Evolutionary conservation across 768 basidiomycete species (phyloP), one percentile per base, ranked within the genome.

Genomic region (Suillus ampliporus): DNA sequence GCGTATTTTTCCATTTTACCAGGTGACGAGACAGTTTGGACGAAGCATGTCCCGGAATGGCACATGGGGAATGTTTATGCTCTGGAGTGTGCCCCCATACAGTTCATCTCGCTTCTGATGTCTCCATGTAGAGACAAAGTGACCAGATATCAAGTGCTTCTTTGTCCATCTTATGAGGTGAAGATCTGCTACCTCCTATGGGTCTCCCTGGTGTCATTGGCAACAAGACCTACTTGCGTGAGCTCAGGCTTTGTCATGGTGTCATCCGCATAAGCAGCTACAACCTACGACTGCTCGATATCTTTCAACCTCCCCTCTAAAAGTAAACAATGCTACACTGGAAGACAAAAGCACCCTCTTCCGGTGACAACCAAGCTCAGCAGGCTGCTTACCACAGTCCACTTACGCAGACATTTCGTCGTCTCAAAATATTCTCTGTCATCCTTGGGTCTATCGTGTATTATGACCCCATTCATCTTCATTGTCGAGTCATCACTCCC

Each of bases 151-250:
- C 83, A 89, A 58, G 69, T 95, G 3, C 85, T 91, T 64, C 78
- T 96, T 57, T 90, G 90, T 69, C 92, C 89, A 10, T 88, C 93
- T 64, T 96, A 95, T 69, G 94, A 97, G 83, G 92, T 86, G 26
- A 98, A 71, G 95, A 95, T 58, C 89, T 95, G 48, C 86, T 99
- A 13, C 94, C 97, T 17, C 69, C 86, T 19, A 89, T 95, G 85
- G 97, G 97, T 31, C 80, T 87, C 35, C 95, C 96, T 47, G 88
- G 86, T 62, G 89, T 97, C 62, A 78, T 91, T 64, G 96, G 95
- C 51, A 91, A 85, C 79, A 97, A 95, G 79, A 86, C 94, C 43
- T 89, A 97, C 73, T 97, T 99, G 75, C 87, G 86, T 62, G n/a
- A 4, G 21, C 37, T 11, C 37, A 23, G 26, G 38, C 26, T 56